A percentile compares a stretch with the other conserved stretches of the same genome.
These are phyloP conservation scores for Leccinum disarticulatum DNA, from an alignment of 768 basidiomycete species.

Conservation along the genomic window DNA sequence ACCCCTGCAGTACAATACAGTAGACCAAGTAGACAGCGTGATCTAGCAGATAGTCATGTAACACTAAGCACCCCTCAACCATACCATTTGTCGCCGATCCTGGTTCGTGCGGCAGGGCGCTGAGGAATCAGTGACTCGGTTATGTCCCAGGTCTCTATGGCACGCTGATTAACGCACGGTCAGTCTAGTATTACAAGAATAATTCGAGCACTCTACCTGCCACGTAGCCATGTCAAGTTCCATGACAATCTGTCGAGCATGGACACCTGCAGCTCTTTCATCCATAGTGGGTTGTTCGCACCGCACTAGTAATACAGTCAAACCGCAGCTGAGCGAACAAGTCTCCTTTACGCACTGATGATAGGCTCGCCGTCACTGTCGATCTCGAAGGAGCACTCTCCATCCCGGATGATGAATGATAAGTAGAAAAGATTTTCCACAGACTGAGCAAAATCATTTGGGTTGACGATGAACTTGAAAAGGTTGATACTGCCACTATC, in stretches of 20 bases:
- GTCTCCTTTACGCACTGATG: constrained; percentile 56
- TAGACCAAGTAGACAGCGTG: neutral
- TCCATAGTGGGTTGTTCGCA: constrained; percentile 65
- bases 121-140: constrained; percentile 73
- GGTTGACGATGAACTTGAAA: constrained; percentile 88
- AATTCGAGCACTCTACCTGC: constrained; percentile 52
- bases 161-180: constrained; percentile 50
- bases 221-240: constrained; percentile 92
- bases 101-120: constrained; percentile 56
- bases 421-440: constrained; percentile 97
- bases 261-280: constrained; percentile 61
- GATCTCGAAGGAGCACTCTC: constrained; percentile 71
- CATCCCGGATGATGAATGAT: constrained; percentile 89
- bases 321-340: neutral
- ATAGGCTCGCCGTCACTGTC: constrained; percentile 67
- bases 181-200: neutral
- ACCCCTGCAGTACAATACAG: constrained; percentile 20
- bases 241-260: constrained; percentile 83
- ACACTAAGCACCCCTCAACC: constrained; percentile 38
- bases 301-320: constrained; percentile 40
- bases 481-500: constrained; percentile 62
- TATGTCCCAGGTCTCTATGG: constrained; percentile 86
- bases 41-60: constrained; percentile 6
- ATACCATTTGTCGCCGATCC: constrained; percentile 70
- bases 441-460: constrained; percentile 86